Percentiles rank a stretch among this genome's conserved stretches.
Evolutionary conservation across 352 stramenopile species (phyloP).

Genomic region (Globisporangium radiosum): DNA sequence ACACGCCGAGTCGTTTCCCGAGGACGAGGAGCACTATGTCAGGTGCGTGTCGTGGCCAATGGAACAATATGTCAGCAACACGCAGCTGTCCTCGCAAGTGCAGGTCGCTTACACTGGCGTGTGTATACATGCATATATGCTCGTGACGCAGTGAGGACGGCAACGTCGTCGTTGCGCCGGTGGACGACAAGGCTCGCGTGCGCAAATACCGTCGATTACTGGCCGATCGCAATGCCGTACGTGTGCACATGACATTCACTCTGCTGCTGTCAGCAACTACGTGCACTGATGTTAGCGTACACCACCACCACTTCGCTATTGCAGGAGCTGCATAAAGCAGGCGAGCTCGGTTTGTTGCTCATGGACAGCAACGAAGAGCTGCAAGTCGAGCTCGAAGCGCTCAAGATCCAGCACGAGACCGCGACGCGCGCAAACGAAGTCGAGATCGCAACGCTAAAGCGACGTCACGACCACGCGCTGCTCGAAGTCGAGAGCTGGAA

Average conservation of each 20-base stretch:
- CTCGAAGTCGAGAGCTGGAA: constrained; percentile 68
- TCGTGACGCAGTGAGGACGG: constrained; percentile 42
- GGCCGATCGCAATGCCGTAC: constrained; percentile 20
- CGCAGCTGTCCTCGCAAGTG: not conserved
- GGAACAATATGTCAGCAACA: no score
- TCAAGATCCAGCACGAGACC: constrained; percentile 70
- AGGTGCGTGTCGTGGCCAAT: constrained; percentile 22
- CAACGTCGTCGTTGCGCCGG: constrained; percentile 26
- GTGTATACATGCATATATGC: not conserved
- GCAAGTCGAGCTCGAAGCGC: constrained; percentile 51
- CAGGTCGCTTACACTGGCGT: not conserved
- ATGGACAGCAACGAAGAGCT: constrained; percentile 77
- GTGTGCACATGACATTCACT: constrained; percentile 4
- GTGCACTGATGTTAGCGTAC: not conserved
- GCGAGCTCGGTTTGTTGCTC: constrained; percentile 70
- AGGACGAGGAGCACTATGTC: constrained; percentile 60
- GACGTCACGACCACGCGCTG: constrained; percentile 49
- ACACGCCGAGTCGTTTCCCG: constrained; percentile 25
- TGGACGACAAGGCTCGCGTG: constrained; percentile 48
- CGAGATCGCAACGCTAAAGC: constrained; percentile 54
- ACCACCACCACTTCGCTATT: constrained; percentile 1
- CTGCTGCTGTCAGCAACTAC: no score
- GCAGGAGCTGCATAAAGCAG: constrained; percentile 69
- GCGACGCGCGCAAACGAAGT: constrained; percentile 51
- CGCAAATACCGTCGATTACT: constrained; percentile 37